Conservation (phyloP, 1,284 basidiomycete species). For the Waitea zeae region DNA sequence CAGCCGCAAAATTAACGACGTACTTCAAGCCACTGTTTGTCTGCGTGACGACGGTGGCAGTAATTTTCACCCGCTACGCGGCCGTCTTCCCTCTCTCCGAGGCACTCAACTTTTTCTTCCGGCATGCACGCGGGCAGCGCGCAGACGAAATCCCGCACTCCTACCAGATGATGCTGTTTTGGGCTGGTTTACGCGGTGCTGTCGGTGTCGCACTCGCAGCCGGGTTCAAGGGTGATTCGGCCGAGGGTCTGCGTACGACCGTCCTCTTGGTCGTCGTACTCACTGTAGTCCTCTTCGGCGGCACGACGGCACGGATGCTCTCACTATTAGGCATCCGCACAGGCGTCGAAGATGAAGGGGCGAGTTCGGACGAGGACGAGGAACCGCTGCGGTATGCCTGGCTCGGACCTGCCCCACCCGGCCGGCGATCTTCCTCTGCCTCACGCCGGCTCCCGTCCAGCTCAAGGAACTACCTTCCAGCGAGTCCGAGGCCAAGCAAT, state of each 20-base stretch:
- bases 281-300: constrained; percentile 91
- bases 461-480: constrained; percentile 9
- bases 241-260: constrained; percentile 81
- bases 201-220: constrained; percentile 95
- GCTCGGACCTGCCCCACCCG: no score
- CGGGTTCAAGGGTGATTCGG: constrained; percentile 87
- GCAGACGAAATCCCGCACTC: constrained; percentile 84
- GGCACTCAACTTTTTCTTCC: constrained; percentile 83
- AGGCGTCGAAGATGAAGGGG: constrained; percentile 87
- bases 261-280: constrained; percentile 93
- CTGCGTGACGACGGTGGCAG: constrained; percentile 74
- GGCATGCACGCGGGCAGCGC: constrained; percentile 68
- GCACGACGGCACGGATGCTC: constrained; percentile 92
- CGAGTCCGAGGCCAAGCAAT: constrained; percentile 7
- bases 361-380: constrained; percentile 63
- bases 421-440: no score
- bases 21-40: constrained; percentile 97
- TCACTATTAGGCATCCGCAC: constrained; percentile 94
- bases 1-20: constrained; percentile 52
- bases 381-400: constrained; percentile 14
- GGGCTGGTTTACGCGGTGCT: constrained; percentile 92
- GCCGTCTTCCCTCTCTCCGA: constrained; percentile 97
- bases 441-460: constrained; percentile 15
- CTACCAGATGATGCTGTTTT: constrained; percentile 98
- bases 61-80: constrained; percentile 88